Base-by-base conservation (phyloP, 352 stramenopile genomes). In the Hyaloperonospora arabidopsidis region DNA sequence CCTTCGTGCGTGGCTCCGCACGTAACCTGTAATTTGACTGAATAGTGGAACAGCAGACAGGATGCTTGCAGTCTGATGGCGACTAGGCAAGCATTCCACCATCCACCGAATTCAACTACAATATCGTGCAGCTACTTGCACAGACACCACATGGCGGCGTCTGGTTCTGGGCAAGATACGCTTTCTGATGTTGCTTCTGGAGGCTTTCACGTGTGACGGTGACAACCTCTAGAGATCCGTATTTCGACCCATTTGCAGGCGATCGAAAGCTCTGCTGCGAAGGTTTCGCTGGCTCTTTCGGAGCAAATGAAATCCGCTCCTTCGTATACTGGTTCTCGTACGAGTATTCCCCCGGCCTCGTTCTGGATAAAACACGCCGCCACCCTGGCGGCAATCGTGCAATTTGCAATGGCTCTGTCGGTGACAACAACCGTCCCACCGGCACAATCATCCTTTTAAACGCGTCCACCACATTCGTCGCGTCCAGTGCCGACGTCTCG, bases 251-350 rank as follows among this genome's bases (percentile, higher is more conserved):
- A 44, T 36, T 59, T 40, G 28, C 45, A 50, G 70, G 41, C 4
- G 65, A 49, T 15, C 81, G 76, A 32, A 92, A 94, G 54, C 79
- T 89, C 57, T 94, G 78, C 58, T 94, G 84, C 45, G 84, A 94
- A 10, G 84, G 84, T 58, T 92, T 94, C 39, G 84, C 81, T 0
- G 84, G 70, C 45, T 92, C 79, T 66, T 92, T 91, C 1, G 81
- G 84, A 7, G 78, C 79, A 50, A 94, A 94, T 28, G 81, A 82
- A 46, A 94, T 88, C n/a, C 84, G 79, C 51, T 94, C 81, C 36
- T 86, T 84, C 0, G 84, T 94, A 67, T 94, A 94, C 60, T 92
- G 81, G 67, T 94, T 92, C 65, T 94, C 81, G 53, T 94, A 94
- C 54, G 79, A 90, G 51, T 87, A 92, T 54, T 94, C 81, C 13